These are phyloP conservation scores for Daphne laureola DNA, from an alignment of 441 rosid species.

Conservation along the genomic window DNA sequence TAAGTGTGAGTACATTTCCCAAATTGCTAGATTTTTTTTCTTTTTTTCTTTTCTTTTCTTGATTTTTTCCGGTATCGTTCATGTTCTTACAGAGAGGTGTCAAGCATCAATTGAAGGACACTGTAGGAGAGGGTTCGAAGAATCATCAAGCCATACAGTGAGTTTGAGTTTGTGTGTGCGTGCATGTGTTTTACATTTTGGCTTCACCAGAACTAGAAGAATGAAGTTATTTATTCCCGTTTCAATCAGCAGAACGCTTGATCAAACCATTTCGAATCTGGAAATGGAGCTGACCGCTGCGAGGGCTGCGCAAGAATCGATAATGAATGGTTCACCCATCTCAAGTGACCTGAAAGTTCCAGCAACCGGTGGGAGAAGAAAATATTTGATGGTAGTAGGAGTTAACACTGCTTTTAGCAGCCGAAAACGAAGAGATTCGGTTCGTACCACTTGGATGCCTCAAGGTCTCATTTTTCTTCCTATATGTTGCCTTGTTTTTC, in stretches of 20 bases:
- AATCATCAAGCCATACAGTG: conserved; percentile 74
- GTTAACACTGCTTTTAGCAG: conserved; percentile 90
- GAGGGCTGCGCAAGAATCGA: conserved; percentile 76
- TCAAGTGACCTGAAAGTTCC: conserved; percentile 49
- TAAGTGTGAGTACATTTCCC: conserved; percentile 39
- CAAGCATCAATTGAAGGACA: conserved; percentile 49
- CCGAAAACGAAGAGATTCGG: conserved; percentile 87
- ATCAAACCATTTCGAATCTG: conserved; percentile 67
- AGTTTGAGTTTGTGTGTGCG: conserved; percentile 16
- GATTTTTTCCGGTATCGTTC: conserved; percentile 8
- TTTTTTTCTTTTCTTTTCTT: background rate
- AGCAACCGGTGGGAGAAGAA: conserved; percentile 47
- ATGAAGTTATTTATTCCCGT: conserved; percentile 14
- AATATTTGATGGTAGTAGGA: conserved; percentile 80
- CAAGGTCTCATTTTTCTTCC: conserved; percentile 36
- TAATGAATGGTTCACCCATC: conserved; percentile 69
- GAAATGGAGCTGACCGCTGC: conserved; percentile 88
- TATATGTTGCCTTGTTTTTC: background rate
- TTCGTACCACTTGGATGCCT: conserved; percentile 95
- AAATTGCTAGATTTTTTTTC: conserved; percentile 9
- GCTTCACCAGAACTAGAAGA: conserved; percentile 2
- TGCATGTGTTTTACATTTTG: background rate
- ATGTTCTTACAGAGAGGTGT: conserved; percentile 33
- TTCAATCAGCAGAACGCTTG: conserved; percentile 48
- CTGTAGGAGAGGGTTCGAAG: conserved; percentile 59